A percentile compares a stretch with the other conserved stretches of the same genome.
Conservation (phyloP, 331 rosid species). For the Phaseolus coccineus region DNA sequence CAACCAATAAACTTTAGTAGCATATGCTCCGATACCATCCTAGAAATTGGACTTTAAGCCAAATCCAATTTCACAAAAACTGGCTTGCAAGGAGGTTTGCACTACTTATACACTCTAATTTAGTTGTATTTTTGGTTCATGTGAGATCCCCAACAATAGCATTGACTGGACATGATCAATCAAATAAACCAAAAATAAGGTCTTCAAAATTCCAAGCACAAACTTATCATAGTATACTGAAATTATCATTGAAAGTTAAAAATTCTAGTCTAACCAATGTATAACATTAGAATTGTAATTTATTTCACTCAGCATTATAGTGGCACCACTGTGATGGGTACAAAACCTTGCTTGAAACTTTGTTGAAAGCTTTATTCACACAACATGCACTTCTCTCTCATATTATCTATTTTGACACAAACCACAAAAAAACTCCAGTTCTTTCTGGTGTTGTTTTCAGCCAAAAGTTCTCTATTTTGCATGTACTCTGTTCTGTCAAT, state of each 20-base stretch:
- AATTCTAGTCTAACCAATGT: slow-evolving; percentile 16
- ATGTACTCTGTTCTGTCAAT: neutral
- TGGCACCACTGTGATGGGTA: neutral
- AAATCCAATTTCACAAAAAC: too few species aligned
- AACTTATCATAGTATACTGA: slow-evolving; percentile 5
- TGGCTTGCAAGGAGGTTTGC: too few species aligned
- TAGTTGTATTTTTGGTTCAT: too few species aligned
- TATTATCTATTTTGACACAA: neutral
- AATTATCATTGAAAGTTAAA: slow-evolving; percentile 16
- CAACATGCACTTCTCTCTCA: neutral
- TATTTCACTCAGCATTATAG: neutral
- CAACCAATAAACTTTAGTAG: too few species aligned
- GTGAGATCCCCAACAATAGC: neutral
- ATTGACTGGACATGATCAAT: neutral
- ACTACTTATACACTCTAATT: too few species aligned
- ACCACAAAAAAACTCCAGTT: neutral
- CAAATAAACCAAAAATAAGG: slow-evolving; percentile 3
- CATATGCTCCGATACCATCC: too few species aligned
- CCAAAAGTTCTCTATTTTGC: neutral
- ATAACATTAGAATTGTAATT: neutral
- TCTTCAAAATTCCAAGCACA: neutral
- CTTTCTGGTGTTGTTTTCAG: neutral
- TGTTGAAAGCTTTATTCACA: neutral
- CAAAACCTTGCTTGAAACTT: neutral
- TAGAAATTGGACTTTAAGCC: too few species aligned